These are phyloP conservation scores for Zoysia matrella DNA, from an alignment of 202 grass and related monocot species.

Conservation along the genomic window DNA sequence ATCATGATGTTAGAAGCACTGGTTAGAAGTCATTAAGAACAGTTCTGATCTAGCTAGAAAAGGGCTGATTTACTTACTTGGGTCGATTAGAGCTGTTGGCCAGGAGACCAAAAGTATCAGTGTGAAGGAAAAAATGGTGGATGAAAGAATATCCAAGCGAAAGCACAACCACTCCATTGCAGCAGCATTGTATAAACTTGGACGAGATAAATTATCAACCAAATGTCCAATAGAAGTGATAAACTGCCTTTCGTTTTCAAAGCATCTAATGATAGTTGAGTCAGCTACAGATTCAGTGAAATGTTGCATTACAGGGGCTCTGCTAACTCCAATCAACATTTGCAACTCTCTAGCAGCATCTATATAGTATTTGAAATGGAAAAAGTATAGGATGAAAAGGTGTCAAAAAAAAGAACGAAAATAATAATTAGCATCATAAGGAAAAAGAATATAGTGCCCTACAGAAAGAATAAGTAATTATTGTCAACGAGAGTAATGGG, in stretches of 20 bases:
- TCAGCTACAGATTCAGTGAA: constrained; percentile 68
- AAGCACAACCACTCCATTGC: constrained; percentile 68
- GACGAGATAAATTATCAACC: constrained; percentile 60
- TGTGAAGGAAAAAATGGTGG: constrained; percentile 59
- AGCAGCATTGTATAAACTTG: constrained; percentile 61
- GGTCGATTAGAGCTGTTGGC: constrained; percentile 47
- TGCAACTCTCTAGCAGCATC: constrained; percentile 71
- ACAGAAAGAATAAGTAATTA: too few species aligned
- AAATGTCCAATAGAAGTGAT: constrained; percentile 45
- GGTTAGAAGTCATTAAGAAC: too few species aligned
- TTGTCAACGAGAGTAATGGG: too few species aligned
- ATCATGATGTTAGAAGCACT: too few species aligned
- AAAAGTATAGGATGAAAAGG: neutral
- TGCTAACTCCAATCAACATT: constrained; percentile 58
- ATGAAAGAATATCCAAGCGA: constrained; percentile 69
- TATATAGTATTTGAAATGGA: constrained; percentile 66
- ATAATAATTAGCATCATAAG: neutral
- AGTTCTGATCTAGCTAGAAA: neutral
- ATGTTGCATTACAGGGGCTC: constrained; percentile 73
- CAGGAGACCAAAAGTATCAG: constrained; percentile 57
- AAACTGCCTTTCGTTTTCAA: constrained; percentile 66
- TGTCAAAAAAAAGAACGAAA: neutral
- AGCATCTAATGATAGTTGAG: constrained; percentile 68
- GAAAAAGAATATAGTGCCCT: too few species aligned
- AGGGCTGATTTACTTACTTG: constrained; percentile 51